Percentiles rank a stretch among this genome's conserved stretches.
These are phyloP conservation scores for Chytridium lagenaria DNA, from an alignment of 371 early-diverging fungal genomes.

Conservation along the genomic window DNA sequence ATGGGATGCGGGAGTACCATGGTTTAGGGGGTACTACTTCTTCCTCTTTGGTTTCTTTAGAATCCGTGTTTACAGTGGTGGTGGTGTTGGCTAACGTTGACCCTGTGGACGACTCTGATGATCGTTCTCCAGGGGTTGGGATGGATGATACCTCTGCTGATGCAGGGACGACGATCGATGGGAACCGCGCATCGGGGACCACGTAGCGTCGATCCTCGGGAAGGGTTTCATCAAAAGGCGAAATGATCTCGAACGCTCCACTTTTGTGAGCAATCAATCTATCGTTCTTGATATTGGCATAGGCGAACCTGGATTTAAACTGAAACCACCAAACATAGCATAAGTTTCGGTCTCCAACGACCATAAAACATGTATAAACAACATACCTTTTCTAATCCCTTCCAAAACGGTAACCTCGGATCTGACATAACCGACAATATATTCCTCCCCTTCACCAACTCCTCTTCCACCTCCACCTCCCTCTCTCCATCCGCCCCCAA, in stretches of 20 bases:
- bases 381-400: slow-evolving; percentile 46
- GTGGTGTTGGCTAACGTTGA: background rate
- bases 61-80: too few relatives aligned
- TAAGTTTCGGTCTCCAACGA: background rate
- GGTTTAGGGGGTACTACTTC: background rate
- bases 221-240: slow-evolving; percentile 32
- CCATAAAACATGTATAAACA: background rate
- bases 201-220: slow-evolving; percentile 25
- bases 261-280: slow-evolving; percentile 73
- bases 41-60: too few relatives aligned
- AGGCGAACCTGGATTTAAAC: slow-evolving; percentile 59
- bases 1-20: background rate
- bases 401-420: slow-evolving; percentile 63
- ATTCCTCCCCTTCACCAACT: slow-evolving; percentile 42
- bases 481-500: background rate
- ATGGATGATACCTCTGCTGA: background rate
- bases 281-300: slow-evolving; percentile 76
- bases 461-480: slow-evolving; percentile 13
- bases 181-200: slow-evolving; percentile 34
- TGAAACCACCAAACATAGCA: slow-evolving; percentile 25
- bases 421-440: slow-evolving; percentile 67
- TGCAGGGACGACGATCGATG: slow-evolving; percentile 34
- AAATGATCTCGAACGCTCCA: slow-evolving; percentile 58
- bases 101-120: background rate
- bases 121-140: too few relatives aligned